A percentile compares a stretch with the other conserved stretches of the same genome.
Conservation (phyloP, 1,284 basidiomycete genomes). For the Melampsora larici-populina region DNA sequence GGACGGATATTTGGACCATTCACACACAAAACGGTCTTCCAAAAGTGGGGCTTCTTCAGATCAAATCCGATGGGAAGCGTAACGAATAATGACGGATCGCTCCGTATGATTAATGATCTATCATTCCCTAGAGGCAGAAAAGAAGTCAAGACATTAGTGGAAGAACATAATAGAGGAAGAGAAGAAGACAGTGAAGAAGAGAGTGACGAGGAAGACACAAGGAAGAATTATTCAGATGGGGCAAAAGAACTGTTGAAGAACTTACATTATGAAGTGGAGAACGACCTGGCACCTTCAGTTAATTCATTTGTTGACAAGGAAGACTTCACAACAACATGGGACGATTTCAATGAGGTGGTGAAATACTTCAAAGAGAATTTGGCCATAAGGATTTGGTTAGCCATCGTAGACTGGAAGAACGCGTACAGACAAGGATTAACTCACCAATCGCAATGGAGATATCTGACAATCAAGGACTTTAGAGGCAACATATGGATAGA, state of each 20-base stretch:
- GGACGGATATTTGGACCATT: not conserved
- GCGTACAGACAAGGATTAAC: slow-evolving; percentile 12
- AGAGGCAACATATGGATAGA: too few species aligned
- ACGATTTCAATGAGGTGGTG: slow-evolving; percentile 1
- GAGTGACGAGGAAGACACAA: too few species aligned
- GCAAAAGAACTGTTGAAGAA: too few species aligned
- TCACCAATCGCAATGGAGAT: not conserved
- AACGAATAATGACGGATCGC: too few species aligned
- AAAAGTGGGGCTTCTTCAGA: not conserved
- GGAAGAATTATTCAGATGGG: too few species aligned
- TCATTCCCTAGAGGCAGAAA: not conserved
- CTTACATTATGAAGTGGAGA: too few species aligned
- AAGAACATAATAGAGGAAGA: too few species aligned
- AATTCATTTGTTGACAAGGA: not conserved
- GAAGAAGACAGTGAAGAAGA: too few species aligned
- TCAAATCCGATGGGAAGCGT: not conserved
- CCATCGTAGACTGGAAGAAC: slow-evolving; percentile 1
- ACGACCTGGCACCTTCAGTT: not conserved
- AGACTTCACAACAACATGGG: slow-evolving; percentile 4
- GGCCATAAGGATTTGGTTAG: not conserved
- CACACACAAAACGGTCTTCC: not conserved
- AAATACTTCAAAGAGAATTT: not conserved
- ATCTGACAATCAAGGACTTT: not conserved
- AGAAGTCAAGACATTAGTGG: too few species aligned
- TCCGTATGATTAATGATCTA: not conserved